Evolutionary conservation across 2,329 filamentous ascomycete species (phyloP), one percentile per base, ranked within the genome.

Genomic region (Metarhizium sp.): DNA sequence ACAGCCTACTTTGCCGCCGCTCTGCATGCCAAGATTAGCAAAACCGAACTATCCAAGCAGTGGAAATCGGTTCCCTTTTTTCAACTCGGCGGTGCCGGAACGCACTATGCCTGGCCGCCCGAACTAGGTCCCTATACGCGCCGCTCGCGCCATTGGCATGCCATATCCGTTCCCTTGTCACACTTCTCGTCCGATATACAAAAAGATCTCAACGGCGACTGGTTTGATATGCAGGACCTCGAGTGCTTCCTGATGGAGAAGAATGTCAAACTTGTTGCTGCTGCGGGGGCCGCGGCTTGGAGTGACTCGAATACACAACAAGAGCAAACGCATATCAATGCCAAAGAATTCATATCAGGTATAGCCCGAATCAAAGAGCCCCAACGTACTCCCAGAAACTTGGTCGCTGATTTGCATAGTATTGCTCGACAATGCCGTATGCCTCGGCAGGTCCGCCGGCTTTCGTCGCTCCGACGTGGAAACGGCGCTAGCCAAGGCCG

Each of bases 11-110:
- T 60, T 51, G 56, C 59, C 13, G 55, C 54, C 2, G 47, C 54
- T n/a, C 57, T 60, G 16, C 55, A 60, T 34, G 46, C 55, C 29
- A 54, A 57, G 18, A 34, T 59, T 14, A 52, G 43, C 36, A 38
- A 51, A 13, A 3, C 7, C 20, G 50, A 49, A 16, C 20, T 55
- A 16, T n/a, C 2, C 14, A 48, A 47, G 0, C 34, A 18, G 8
- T 57, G 47, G 42, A 18, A 2, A 16, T 53, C 50, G 13, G 46
- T 60, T 51, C 84, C 86, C 0, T 84, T 86, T 55, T 75, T 84
- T 45, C 74, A 82, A 59, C 71, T 89, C 45, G 86, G 86, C 2
- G 84, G 84, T 2, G 79, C 84, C 0, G 86, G 86, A 0, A 85
- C 82, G 0, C 59, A 60, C 48, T 60, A 57, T 42, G 18, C 57